Base-by-base conservation (phyloP, 2,329 filamentous ascomycete genomes). In the Acrocalymma vagum region DNA sequence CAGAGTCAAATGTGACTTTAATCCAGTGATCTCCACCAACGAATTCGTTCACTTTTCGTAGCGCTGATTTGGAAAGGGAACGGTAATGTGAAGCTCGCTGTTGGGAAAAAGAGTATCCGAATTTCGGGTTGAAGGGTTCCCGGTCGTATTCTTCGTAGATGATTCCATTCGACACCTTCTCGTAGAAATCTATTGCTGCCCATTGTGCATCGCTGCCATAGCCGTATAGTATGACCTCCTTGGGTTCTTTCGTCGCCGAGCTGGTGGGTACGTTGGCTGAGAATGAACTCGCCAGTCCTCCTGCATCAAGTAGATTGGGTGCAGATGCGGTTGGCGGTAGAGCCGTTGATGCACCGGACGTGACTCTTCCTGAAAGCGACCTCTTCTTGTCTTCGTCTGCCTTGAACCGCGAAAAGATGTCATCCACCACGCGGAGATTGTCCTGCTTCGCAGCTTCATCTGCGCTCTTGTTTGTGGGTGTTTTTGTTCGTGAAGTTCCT, bases 101-200 rank as follows among this genome's bases (percentile, higher is more conserved):
- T 57, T 90, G 86, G 49, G 89, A 81, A 53, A 92, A 83, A 1
- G 85, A 81, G 63, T 88, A 73, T n/a, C 74, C 87, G 74, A 87
- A 93, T 42, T 87, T 81, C 48, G 85, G 80, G 40, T 83, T 78
- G 3, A 89, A 88, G n/a, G 93, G 87, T 51, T 88, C 85, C 48
- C 93, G 85, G 7, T 91, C 84, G 70, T 97, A 97, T 72, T 96
- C 92, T 73, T 97, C 93, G 70, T 92, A 92, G 65, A 96, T 90
- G 49, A 83, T 75, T 17, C 92, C 92, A 21, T 73, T 71, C 6
- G 89, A 93, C 27, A 95, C 84, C 45, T 86, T 82, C 74, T 96
- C 93, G 73, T 88, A 97, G 72, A 90, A 89, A 55, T 88, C 85
- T 57, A 97, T 86, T 22, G 91, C 91, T 18, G 92, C 90, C 80